phyloP scores from a whole-genome alignment of 176 grass and related monocot species.

The maize (Zea mays) region DNA sequence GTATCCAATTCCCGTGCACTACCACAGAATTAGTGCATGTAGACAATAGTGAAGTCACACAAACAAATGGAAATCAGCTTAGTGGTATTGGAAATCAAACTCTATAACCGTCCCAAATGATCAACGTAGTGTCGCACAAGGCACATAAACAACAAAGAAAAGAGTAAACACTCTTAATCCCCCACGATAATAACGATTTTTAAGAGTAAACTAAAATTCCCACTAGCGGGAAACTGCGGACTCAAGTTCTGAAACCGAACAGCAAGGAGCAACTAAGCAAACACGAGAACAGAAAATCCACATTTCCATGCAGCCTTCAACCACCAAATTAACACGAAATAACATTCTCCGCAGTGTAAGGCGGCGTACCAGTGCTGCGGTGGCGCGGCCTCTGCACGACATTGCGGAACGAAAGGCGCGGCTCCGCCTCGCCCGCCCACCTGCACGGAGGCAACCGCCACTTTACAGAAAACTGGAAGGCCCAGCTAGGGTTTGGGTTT shows the following conservation, averaged over 20 bases:
- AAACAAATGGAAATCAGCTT: not conserved
- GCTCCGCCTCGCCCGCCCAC: conserved; percentile 93
- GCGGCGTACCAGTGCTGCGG: conserved; percentile 60
- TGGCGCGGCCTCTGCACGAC: conserved; percentile 88
- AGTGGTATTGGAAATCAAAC: not conserved
- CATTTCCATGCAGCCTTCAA: not conserved
- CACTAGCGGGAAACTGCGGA: not conserved
- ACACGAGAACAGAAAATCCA: not conserved
- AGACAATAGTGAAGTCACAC: not conserved
- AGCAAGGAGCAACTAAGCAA: not conserved
- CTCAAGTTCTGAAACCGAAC: not conserved
- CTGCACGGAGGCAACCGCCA: conserved; percentile 34
- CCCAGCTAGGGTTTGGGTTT: conserved; percentile 44
- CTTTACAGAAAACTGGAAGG: conserved; percentile 1
- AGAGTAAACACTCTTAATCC: not conserved
- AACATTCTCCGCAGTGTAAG: not conserved
- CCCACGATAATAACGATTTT: not conserved
- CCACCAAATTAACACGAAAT: not conserved
- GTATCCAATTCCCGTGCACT: conserved; percentile 8
- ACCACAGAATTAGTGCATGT: not conserved
- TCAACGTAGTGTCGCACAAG: not conserved
- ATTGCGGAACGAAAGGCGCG: conserved; percentile 77
- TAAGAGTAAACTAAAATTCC: not conserved
- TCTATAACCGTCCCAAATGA: not conserved
- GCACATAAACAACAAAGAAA: not conserved